Evolutionary conservation across 2,329 filamentous ascomycete species (phyloP).

Genomic region (Mycosphaerella sp.): DNA sequence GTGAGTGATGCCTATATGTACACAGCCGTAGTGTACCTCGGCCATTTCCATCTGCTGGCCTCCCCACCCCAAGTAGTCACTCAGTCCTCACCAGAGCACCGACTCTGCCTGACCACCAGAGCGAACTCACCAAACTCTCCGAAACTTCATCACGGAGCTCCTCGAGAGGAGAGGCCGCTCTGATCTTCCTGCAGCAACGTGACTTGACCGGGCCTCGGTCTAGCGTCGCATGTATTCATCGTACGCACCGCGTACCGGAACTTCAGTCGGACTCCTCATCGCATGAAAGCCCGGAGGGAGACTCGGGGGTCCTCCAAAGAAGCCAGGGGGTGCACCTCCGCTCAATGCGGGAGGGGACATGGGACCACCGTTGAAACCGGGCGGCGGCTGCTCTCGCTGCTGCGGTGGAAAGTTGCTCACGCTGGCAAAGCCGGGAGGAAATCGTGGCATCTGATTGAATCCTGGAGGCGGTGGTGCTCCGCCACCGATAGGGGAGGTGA

Average conservation of each 20-base stretch:
- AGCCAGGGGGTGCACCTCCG: constrained; percentile 3
- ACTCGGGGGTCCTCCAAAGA: constrained; percentile 6
- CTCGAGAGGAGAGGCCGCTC: no score
- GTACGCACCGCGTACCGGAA: constrained; percentile 2
- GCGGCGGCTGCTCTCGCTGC: constrained; percentile 4
- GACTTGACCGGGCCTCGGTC: not conserved
- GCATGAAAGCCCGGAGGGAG: constrained; percentile 6
- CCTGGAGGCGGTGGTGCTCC: constrained; percentile 26
- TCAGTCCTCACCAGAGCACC: no score
- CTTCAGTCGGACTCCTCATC: constrained; percentile 5
- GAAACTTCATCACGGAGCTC: no score
- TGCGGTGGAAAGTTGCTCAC: constrained; percentile 28
- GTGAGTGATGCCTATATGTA: no score
- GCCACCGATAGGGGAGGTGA: constrained; percentile 11
- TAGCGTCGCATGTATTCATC: constrained; percentile 7
- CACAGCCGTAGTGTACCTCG: no score
- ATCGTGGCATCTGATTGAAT: constrained; percentile 30
- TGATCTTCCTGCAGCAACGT: no score
- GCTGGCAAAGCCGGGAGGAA: constrained; percentile 30
- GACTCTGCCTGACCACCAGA: no score
- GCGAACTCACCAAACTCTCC: no score
- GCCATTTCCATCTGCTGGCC: no score
- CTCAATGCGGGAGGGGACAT: constrained; percentile 2
- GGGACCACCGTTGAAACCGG: constrained; percentile 2
- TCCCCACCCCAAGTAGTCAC: no score